These are phyloP conservation scores for Umbellularia californica DNA, from an alignment of 164 flowering plant species.

Conservation along the genomic window DNA sequence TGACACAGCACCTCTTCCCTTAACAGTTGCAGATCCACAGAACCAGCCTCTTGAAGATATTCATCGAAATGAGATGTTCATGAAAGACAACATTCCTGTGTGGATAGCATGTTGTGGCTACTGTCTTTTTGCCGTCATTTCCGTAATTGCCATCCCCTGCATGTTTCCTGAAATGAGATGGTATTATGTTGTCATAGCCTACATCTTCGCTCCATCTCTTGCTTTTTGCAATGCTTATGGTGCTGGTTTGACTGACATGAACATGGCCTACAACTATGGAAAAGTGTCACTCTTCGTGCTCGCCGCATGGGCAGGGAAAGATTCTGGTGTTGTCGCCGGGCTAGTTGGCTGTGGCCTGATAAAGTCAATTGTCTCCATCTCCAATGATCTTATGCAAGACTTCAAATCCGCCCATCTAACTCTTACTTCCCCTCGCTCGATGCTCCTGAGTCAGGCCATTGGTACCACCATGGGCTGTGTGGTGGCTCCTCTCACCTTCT, in stretches of 20 bases:
- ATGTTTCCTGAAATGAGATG: constrained; percentile 87
- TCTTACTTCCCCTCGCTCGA: constrained; percentile 77
- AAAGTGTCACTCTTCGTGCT: constrained; percentile 81
- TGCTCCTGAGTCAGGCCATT: constrained; percentile 75
- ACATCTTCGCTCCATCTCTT: constrained; percentile 72
- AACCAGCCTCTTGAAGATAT: constrained; percentile 36
- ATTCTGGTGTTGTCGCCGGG: constrained; percentile 79
- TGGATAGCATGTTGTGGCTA: constrained; percentile 70
- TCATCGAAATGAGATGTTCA: constrained; percentile 53
- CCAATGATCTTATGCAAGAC: constrained; percentile 90
- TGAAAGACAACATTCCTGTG: constrained; percentile 63
- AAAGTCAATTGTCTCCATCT: constrained; percentile 71
- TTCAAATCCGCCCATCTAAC: constrained; percentile 88
- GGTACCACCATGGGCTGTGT: constrained; percentile 91
- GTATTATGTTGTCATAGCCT: constrained; percentile 74
- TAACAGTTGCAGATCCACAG: constrained; percentile 27
- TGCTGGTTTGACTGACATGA: constrained; percentile 88
- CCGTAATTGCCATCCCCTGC: constrained; percentile 60
- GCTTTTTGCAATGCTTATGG: constrained; percentile 98
- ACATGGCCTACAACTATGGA: constrained; percentile 89
- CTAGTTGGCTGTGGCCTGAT: constrained; percentile 83
- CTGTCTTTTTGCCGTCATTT: constrained; percentile 43
- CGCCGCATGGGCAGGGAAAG: constrained; percentile 56
- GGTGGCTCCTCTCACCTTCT: constrained; percentile 83
- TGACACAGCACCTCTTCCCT: constrained; percentile 7